A percentile compares a stretch with the other conserved stretches of the same genome.
These are phyloP conservation scores for Penstemon eatonii DNA, from an alignment of 257 asterid species.

Conservation along the genomic window DNA sequence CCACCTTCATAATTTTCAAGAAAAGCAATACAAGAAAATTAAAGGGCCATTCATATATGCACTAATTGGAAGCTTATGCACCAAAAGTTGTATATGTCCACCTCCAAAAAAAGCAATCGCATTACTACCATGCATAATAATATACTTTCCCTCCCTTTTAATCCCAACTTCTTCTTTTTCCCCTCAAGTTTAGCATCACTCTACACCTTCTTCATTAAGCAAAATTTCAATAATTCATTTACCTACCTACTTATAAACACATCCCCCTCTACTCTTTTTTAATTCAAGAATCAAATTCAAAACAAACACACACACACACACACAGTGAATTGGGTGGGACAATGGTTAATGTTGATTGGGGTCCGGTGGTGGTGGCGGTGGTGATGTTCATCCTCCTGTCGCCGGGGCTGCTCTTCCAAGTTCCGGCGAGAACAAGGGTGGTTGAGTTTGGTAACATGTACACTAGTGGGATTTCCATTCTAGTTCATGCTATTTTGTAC, in stretches of 20 bases:
- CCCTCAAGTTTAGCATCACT: constrained; percentile 61
- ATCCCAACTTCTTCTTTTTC: constrained; percentile 41
- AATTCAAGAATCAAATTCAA: too few species aligned
- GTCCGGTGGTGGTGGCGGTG: constrained; percentile 92
- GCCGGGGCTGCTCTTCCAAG: constrained; percentile 83
- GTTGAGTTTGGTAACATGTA: constrained; percentile 90
- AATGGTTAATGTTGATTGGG: constrained; percentile 54
- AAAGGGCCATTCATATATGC: constrained; percentile 27
- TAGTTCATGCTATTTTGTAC: constrained; percentile 69
- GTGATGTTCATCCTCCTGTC: constrained; percentile 79
- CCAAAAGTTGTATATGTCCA: constrained; percentile 20
- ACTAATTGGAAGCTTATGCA: constrained; percentile 46
- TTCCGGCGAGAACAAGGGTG: constrained; percentile 76
- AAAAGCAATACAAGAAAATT: constrained; percentile 24
- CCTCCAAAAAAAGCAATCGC: constrained; percentile 56
- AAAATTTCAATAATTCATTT: constrained; percentile 19
- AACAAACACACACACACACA: too few species aligned
- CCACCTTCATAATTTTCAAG: constrained; percentile 27
- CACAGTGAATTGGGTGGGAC: too few species aligned
- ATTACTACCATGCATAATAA: constrained; percentile 35
- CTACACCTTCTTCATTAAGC: constrained; percentile 60
- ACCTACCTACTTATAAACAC: background rate
- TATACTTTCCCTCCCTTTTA: constrained; percentile 54
- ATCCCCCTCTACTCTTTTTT: too few species aligned
- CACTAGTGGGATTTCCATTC: constrained; percentile 79